Conservation (phyloP, 176 grass and related monocot species). For the Secale cereale region DNA sequence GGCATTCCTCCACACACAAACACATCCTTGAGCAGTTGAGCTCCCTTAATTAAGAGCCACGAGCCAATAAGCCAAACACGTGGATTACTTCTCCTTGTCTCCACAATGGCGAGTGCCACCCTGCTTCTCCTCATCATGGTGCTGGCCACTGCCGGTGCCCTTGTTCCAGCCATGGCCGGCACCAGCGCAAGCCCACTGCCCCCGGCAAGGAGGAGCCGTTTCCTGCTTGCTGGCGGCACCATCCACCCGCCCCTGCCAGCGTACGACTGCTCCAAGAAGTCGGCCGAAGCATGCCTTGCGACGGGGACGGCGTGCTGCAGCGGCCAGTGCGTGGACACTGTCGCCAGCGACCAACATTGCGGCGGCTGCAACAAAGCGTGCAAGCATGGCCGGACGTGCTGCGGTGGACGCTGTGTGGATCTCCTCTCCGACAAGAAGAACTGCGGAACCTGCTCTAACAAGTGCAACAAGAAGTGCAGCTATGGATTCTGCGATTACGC, state of each 20-base stretch:
- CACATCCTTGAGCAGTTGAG: background rate
- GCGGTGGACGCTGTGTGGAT: constrained; percentile 31
- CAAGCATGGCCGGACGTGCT: constrained; percentile 9
- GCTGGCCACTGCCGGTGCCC: background rate
- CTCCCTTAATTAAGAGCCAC: background rate
- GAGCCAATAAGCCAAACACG: background rate
- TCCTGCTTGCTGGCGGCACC: background rate
- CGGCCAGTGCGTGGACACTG: background rate
- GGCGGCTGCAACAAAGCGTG: background rate
- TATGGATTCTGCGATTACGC: constrained; percentile 7
- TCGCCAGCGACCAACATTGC: background rate
- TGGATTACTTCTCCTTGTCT: background rate
- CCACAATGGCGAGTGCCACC: background rate
- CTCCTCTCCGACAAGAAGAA: constrained; percentile 12
- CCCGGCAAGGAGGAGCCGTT: background rate
- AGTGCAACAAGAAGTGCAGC: background rate
- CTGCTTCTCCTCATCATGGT: background rate
- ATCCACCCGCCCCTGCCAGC: background rate
- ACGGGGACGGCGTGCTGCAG: constrained; percentile 35
- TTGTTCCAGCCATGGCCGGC: background rate
- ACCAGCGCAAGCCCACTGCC: background rate
- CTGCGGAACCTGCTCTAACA: constrained; percentile 17
- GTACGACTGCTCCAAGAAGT: constrained; percentile 18
- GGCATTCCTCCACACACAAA: constrained; percentile 2
- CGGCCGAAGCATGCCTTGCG: constrained; percentile 19